Percentiles rank a stretch among this genome's conserved stretches.
phyloP scores from a whole-genome alignment of 306 rosid genomes.

The Carpinus fangiana region DNA sequence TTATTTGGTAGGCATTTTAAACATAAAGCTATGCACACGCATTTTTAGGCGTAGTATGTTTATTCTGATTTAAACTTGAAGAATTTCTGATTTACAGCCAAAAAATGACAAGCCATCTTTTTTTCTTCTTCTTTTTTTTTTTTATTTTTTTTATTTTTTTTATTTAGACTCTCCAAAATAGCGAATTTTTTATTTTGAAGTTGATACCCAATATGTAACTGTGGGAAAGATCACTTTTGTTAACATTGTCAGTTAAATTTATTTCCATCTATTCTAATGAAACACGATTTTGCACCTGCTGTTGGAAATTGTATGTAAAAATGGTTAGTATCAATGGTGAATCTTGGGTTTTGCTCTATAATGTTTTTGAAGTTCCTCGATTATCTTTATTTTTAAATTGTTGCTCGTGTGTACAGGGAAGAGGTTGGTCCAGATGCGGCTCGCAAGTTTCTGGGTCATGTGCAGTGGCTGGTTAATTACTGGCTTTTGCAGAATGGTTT shows the following conservation, averaged over 20 bases:
- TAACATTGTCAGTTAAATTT: background rate
- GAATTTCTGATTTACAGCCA: background rate
- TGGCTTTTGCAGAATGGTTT: conserved; percentile 97
- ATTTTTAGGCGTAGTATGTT: background rate
- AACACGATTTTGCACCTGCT: background rate
- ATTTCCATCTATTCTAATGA: background rate
- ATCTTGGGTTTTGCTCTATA: conserved; percentile 7
- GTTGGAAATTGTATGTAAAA: background rate
- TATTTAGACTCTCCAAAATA: background rate
- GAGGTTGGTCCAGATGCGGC: conserved; percentile 99
- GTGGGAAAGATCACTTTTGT: background rate
- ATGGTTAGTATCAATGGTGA: background rate
- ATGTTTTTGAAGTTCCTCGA: conserved; percentile 15
- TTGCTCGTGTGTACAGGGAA: conserved; percentile 63
- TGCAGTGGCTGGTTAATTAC: conserved; percentile 98
- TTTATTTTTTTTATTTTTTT: no score
- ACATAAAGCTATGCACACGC: background rate
- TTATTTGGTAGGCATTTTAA: conserved; percentile 68
- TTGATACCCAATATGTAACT: background rate
- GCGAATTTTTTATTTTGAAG: background rate
- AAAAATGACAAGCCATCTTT: background rate
- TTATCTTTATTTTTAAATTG: conserved; percentile 8
- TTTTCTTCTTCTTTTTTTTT: no score
- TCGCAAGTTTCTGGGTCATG: conserved; percentile 95
- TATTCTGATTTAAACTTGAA: conserved; percentile 6